Evolutionary conservation across 2,329 filamentous ascomycete species (phyloP), one percentile per base, ranked within the genome.

Genomic region (Thielaviopsis populi): DNA sequence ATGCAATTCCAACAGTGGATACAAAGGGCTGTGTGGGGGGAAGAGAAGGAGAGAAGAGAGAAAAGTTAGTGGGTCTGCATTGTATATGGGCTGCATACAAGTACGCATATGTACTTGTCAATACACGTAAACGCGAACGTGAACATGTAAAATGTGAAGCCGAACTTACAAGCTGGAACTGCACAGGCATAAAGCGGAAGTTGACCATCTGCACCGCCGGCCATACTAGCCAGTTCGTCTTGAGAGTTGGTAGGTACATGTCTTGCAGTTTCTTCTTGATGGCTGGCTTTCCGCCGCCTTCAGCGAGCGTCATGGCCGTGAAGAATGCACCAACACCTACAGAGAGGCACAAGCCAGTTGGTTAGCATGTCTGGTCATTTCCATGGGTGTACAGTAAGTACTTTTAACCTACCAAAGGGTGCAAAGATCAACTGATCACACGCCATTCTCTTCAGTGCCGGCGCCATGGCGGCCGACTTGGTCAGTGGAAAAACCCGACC

Each of bases 191-290:
- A 69, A 97, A 73, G 37, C 92, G 83, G 77, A 99, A 99, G 78
- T 99, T 99, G 76, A 99, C 82, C 68, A 97, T 85, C 77, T 99
- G 94, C 54, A 99, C 94, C 5, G 88, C 84, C 27, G 94, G 94
- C 94, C 94, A 99, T 27, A 99, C 82, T 69, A 95, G 79, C 70
- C 87, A 99, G 76, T 99, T 99, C 69, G 92, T 91, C 79, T 96
- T 96, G 69, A 99, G 79, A 8, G 94, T 92, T 15, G 92, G 91
- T 65, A 96, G 74, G 73, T 96, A 99, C 75, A 97, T 91, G 72
- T 96, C 92, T 71, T 88, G 83, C 70, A 99, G 85, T 79, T 99
- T 99, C 72, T 86, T 82, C 67, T 80, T 76, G 60, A 99, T 80
- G 7, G 89, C 91, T 66, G 88, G 81, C 70, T 83, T 84, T 40